A percentile compares a stretch with the other conserved stretches of the same genome.
Evolutionary conservation across 139 green algal genomes (phyloP).

Genomic region (Ostreobium quekettii): DNA sequence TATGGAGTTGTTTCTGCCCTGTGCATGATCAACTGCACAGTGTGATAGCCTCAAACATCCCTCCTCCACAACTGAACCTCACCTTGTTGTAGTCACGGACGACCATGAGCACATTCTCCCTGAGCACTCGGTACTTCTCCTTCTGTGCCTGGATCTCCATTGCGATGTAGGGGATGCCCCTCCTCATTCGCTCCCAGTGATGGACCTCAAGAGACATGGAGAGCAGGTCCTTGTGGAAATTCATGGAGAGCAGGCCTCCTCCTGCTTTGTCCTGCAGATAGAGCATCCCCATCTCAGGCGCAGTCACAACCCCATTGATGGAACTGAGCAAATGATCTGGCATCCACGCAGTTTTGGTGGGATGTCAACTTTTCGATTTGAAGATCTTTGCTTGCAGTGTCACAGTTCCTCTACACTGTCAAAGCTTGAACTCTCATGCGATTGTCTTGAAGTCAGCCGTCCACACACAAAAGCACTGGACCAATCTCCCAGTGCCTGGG

Average conservation of each 20-base stretch:
- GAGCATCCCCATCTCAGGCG: too few relatives aligned
- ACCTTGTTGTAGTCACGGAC: slow-evolving; percentile 57
- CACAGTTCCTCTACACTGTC: too few relatives aligned
- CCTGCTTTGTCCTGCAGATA: slow-evolving; percentile 47
- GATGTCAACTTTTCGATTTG: too few relatives aligned
- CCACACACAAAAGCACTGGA: too few relatives aligned
- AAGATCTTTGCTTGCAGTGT: too few relatives aligned
- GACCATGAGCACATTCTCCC: slow-evolving; percentile 58
- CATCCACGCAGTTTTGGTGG: too few relatives aligned
- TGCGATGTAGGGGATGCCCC: slow-evolving; percentile 68
- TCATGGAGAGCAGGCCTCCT: slow-evolving; percentile 62
- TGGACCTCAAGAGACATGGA: slow-evolving; percentile 59
- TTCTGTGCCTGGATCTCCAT: slow-evolving; percentile 77
- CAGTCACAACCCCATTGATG: neutral
- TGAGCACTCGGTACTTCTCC: slow-evolving; percentile 72
- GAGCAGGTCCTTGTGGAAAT: slow-evolving; percentile 70
- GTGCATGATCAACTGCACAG: too few relatives aligned
- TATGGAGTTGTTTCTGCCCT: too few relatives aligned
- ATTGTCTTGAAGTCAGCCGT: too few relatives aligned
- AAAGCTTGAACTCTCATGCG: too few relatives aligned
- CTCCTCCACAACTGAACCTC: neutral
- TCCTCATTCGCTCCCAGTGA: slow-evolving; percentile 75
- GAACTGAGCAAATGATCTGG: neutral
- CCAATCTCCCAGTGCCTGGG: too few relatives aligned
- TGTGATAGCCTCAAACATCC: neutral